Percentiles rank a stretch among this genome's conserved stretches.
Conservation (phyloP, 2,329 filamentous ascomycete genomes). For the Shiraia sp. region DNA sequence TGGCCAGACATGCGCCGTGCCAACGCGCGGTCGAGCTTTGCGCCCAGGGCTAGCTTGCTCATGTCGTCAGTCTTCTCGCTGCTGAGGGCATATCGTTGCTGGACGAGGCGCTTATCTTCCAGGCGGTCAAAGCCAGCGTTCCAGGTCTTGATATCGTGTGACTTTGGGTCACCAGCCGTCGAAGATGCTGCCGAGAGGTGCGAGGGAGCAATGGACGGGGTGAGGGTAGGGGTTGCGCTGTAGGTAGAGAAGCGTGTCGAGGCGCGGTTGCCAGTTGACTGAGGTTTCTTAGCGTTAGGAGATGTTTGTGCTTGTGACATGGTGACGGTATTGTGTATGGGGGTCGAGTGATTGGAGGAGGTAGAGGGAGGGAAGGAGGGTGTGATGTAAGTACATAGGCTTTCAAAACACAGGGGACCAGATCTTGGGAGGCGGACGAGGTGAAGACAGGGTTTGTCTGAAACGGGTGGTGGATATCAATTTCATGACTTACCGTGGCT, state of each 20-base stretch:
- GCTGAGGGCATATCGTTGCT: conserved; percentile 79
- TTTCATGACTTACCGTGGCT: conserved; percentile 42
- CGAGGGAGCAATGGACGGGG: conserved; percentile 55
- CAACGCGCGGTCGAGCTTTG: conserved; percentile 87
- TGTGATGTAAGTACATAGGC: conserved; percentile 12
- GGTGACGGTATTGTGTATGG: conserved; percentile 1
- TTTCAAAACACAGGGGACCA: conserved; percentile 5
- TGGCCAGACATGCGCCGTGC: conserved; percentile 84
- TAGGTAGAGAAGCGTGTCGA: conserved; percentile 56
- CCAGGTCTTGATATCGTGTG: conserved; percentile 73
- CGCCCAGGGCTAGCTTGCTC: conserved; percentile 83
- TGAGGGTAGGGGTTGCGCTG: conserved; percentile 55
- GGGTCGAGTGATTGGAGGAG: conserved; percentile 7
- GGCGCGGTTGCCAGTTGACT: conserved; percentile 43
- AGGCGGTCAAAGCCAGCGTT: conserved; percentile 81
- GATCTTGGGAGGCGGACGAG: conserved; percentile 9
- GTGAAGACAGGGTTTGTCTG: conserved; percentile 24
- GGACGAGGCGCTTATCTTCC: conserved; percentile 82
- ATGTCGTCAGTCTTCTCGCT: conserved; percentile 81
- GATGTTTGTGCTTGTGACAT: conserved; percentile 13
- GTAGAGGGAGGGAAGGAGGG: conserved; percentile 3
- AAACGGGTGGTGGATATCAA: conserved; percentile 34
- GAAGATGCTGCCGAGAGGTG: conserved; percentile 44
- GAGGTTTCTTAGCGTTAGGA: conserved; percentile 32
- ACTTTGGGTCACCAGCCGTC: conserved; percentile 51